Evolutionary conservation across 2,329 filamentous ascomycete genomes (phyloP), one percentile per base, ranked within the genome.

Genomic region (Gaeumannomyces sp.): DNA sequence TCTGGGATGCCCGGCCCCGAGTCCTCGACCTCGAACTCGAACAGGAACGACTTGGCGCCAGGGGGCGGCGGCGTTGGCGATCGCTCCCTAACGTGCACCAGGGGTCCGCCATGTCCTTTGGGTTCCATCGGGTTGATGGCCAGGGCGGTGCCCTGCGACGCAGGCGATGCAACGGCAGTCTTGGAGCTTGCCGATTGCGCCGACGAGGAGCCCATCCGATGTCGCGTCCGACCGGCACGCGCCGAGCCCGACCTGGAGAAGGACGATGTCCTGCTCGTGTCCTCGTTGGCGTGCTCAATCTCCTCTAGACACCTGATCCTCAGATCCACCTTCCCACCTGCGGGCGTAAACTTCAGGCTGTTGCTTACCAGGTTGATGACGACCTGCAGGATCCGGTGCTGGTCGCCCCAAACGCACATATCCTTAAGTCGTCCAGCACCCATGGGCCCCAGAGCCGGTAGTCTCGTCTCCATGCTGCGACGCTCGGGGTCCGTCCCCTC

Each of bases 301-400:
- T 91, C 89, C 10, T 88, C 85, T 0, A 90, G 70, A 70, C 91
- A 96, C 68, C 85, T 86, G 65, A 97, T 93, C 10, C 87, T 85
- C 11, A 97, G 84, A 31, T 87, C 83, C 3, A 97, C 91, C 35
- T 82, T 88, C 10, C 93, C 93, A 1, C 88, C 88, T 8, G 85
- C 76, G 0, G 92, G 90, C 0, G 93, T 97, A 72, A 97, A 97
- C 73, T 97, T 97, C 59, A 97, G 79, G 74, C 90, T 92, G 77
- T 97, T 97, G 75, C 90, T 93, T 60, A 96, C 92, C 38, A 97
- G 80, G 72, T 96, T 96, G 79, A 96, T 97, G 60, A 97, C 85
- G n/a, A 97, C 90, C 74, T 97, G 93, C 31, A 96, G 78, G 56
- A 97, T 95, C 59, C 93, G 84, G 72, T 97, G 92, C 69, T 95